Percentiles rank a stretch among this genome's conserved stretches.
Conservation (phyloP, 495 filamentous ascomycete genomes). For the Neurospora sp. region DNA sequence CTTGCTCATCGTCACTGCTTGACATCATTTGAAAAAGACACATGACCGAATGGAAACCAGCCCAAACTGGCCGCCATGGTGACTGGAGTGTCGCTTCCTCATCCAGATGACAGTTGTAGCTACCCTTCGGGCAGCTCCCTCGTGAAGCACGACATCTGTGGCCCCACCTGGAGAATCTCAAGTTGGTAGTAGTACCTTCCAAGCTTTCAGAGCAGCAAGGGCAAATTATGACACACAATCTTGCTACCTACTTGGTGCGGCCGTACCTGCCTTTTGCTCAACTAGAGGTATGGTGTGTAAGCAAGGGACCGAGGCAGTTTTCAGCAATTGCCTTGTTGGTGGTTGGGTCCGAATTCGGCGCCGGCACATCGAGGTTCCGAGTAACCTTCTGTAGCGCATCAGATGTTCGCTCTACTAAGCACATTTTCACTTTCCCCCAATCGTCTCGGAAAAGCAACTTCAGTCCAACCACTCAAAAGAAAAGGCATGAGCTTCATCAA, state of each 20-base stretch:
- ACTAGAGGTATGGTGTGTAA: background rate
- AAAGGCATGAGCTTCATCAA: background rate
- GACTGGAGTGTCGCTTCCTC: background rate
- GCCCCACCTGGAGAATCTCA: background rate
- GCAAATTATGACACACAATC: background rate
- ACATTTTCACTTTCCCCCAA: background rate
- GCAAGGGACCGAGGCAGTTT: background rate
- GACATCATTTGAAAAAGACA: background rate
- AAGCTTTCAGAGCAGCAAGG: background rate
- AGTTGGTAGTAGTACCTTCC: background rate
- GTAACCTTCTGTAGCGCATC: background rate
- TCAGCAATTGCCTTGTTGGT: background rate
- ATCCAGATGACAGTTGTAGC: background rate
- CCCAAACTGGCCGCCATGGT: background rate
- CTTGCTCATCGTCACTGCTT: background rate
- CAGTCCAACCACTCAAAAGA: background rate
- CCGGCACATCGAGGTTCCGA: background rate
- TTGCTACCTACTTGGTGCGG: background rate
- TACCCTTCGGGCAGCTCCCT: background rate
- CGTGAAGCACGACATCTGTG: background rate
- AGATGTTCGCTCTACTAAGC: background rate
- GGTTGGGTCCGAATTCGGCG: background rate
- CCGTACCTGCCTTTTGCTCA: background rate
- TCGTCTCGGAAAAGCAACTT: background rate
- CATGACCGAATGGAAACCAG: background rate